Conservation (phyloP, 2,329 filamentous ascomycete species). For the Epichloe elymi region DNA sequence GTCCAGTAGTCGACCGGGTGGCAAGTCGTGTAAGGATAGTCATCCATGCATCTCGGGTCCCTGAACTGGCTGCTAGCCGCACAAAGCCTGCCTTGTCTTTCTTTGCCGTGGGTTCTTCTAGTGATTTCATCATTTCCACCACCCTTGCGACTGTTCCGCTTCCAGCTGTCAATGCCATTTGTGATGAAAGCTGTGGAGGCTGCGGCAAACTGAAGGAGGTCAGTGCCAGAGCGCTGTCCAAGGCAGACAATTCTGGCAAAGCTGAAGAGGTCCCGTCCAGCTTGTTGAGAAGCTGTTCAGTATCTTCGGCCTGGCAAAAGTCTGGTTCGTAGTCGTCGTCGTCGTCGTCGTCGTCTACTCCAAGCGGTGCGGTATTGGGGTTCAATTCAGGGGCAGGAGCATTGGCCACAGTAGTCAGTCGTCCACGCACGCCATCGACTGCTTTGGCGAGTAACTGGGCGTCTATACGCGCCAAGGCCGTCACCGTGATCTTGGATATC, state of each 20-base stretch:
- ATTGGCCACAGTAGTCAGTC: conserved; percentile 32
- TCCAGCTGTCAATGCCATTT: conserved; percentile 61
- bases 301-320: conserved; percentile 63
- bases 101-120: conserved; percentile 53
- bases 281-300: conserved; percentile 66
- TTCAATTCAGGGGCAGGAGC: conserved; percentile 35
- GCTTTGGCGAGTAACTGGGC: conserved; percentile 56
- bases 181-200: conserved; percentile 58
- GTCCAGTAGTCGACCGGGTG: conserved; percentile 59
- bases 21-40: conserved; percentile 77
- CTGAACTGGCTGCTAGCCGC: conserved; percentile 69
- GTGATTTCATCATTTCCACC: conserved; percentile 60
- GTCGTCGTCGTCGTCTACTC: conserved; percentile 63
- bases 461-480: conserved; percentile 62
- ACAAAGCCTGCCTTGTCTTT: conserved; percentile 63
- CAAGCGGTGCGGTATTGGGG: conserved; percentile 45
- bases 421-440: conserved; percentile 47
- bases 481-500: conserved; percentile 69
- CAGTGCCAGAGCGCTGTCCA: conserved; percentile 42
- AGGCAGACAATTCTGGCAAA: conserved; percentile 11
- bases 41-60: conserved; percentile 82
- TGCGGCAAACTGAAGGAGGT: conserved; percentile 70
- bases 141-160: conserved; percentile 64
- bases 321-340: conserved; percentile 84
- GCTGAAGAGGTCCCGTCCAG: conserved; percentile 55